These are phyloP conservation scores for Rhizopogon salebrosus DNA, from an alignment of 768 basidiomycete genomes.

Conservation along the genomic window DNA sequence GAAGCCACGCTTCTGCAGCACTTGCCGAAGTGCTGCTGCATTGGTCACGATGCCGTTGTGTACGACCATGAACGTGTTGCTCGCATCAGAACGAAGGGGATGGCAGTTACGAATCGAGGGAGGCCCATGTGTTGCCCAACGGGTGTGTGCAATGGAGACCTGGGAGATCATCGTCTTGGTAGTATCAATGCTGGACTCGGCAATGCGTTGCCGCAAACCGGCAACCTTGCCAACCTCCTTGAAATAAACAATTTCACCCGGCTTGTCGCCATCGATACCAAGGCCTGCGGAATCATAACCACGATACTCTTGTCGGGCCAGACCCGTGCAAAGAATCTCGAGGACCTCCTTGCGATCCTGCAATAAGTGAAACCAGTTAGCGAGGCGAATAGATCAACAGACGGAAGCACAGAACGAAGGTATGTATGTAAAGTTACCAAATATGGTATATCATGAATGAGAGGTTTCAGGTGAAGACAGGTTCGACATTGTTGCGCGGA, in stretches of 20 bases:
- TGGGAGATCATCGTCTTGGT: conserved; percentile 76
- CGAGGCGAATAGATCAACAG: background rate
- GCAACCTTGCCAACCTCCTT: conserved; percentile 99
- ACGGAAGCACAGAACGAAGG: background rate
- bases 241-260: conserved; percentile 75
- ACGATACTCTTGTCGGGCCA: conserved; percentile 94
- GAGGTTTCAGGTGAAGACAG: background rate
- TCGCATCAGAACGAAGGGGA: conserved; percentile 81
- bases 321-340: conserved; percentile 85
- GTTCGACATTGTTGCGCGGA: background rate
- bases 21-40: conserved; percentile 78
- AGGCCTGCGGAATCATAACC: conserved; percentile 96
- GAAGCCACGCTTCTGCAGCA: conserved; percentile 94
- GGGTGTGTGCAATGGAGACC: conserved; percentile 97
- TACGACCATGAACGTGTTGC: conserved; percentile 84
- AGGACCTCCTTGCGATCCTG: conserved; percentile 88
- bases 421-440: conserved; percentile 10
- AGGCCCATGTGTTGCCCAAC: conserved; percentile 97
- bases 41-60: conserved; percentile 99
- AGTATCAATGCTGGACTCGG: conserved; percentile 63
- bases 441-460: conserved; percentile 10
- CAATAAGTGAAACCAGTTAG: conserved; percentile 8
- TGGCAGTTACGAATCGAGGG: conserved; percentile 91
- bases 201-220: conserved; percentile 85
- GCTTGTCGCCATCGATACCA: conserved; percentile 86